Evolutionary conservation across 352 stramenopile species (phyloP), one percentile per base, ranked within the genome.

Genomic region (Hyaloperonospora arabidopsidis): DNA sequence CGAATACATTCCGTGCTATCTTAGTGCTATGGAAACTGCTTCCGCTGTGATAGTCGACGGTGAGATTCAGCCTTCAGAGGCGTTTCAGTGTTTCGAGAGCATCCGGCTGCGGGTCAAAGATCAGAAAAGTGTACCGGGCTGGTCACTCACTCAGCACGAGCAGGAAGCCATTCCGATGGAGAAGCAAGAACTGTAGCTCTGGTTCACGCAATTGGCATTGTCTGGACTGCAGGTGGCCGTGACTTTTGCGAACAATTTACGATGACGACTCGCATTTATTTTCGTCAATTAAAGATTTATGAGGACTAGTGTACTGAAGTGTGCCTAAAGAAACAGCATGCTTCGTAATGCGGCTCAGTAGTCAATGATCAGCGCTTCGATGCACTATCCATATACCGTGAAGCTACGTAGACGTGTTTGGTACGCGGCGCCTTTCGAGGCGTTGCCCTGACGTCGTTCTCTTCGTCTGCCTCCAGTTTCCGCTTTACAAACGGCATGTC

Each of bases 91-190:
- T 65, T 93, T 88, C 53, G 79, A 89, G 46, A 59, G 58, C 46
- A 73, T 93, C 49, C 70, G 70, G 0, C 59, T 93, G 69, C 79
- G 82, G 23, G 79, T 93, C n/a, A 89, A 93, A 62, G 79, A 93
- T 57, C 74, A 77, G 23, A 85, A 81, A 58, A 90, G 79, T 51
- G 72, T 89, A 19, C 79, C 79, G 17, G 82, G 82, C 17, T 93
- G 82, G 82, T 93, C 82, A 51, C 67, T 93, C 5, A 61, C 81
- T 35, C 39, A 63, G 40, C 52, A 52, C 18, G 39, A 68, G 41
- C 56, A 64, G 50, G 60, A 69, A 44, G 53, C 61, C 8, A 25
- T 53, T 34, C 17, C 55, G 44, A 56, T 41, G 25, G 54, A 70
- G 36, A 70, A 68, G 50, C 57, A 65, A 47, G 68, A 77, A 52